Evolutionary conservation across 169 alveolate genomes (phyloP).

Genomic region (Sarcocystis neurona): DNA sequence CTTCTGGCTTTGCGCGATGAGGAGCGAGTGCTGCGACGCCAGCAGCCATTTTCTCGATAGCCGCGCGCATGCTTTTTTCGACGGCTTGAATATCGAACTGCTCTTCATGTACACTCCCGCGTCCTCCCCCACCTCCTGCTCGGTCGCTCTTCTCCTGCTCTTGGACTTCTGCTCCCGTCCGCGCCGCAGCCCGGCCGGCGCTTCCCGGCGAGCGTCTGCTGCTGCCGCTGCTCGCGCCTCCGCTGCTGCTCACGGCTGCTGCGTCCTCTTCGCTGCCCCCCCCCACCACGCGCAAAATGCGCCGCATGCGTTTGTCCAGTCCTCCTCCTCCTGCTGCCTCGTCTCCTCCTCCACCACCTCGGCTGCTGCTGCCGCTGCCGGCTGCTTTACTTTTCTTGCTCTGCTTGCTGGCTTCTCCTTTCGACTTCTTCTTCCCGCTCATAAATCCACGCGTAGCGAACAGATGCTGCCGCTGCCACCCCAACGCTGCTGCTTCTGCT

Average conservation of each 20-base stretch:
- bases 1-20: neutral
- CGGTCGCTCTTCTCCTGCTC: neutral
- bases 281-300: neutral
- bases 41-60: neutral
- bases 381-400: neutral
- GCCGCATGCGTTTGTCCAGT: constrained; percentile 18
- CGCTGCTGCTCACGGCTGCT: neutral
- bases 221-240: neutral
- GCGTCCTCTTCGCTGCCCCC: neutral
- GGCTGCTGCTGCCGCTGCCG: too few relatives aligned
- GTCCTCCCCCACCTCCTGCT: neutral
- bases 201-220: neutral
- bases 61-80: neutral
- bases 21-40: neutral
- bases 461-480: too few relatives aligned
- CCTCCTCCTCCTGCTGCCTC: too few relatives aligned
- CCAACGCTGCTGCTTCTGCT: neutral
- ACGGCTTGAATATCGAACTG: neutral
- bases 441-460: neutral
- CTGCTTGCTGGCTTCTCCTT: neutral
- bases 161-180: neutral
- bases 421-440: constrained; percentile 28
- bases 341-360: too few relatives aligned
- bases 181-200: neutral
- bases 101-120: neutral